Evolutionary conservation across 1,284 basidiomycete species (phyloP), one percentile per base, ranked within the genome.

Genomic region (Heterobasidion irregulare): DNA sequence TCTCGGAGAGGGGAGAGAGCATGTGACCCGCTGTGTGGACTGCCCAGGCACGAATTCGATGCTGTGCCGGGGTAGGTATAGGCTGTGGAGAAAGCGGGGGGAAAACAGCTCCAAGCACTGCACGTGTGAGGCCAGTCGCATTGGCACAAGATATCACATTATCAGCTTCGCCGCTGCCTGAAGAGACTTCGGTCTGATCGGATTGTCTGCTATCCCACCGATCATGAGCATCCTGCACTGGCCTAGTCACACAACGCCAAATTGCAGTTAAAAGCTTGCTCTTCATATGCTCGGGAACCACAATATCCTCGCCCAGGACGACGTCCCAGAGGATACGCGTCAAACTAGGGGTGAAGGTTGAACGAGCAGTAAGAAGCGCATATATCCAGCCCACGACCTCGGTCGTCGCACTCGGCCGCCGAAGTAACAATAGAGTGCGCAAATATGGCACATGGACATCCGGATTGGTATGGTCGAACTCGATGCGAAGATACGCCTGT

Each of bases 321-420:
- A 67, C 41, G 35, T 57, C 58, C 57, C 65, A 68, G 5, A 76
- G 59, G 0, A 69, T 41, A n/a, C 52, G 56, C 32, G 66, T 60
- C 9, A 75, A 16, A 32, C 62, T 52, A 2, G 63, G 57, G 33
- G 68, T 61, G 54, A 56, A 51, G 12, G 54, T 49, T 12, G 55
- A 53, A 32, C 59, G 54, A 5, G 53, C 52, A 6, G 18, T n/a
- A 9, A 68, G 49, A 8, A 67, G 51, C 6, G 53, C 33, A 10
- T 54, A 57, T 10, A 66, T 41, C 46, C 57, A 58, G 0, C 47
- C 38, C 2, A 54, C 43, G 4, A 58, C 57, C 46, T 62, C 59
- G 5, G 54, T 33, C 1, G 57, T 18, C 7, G 58, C 50, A 8
- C 53, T 47, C 8, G 52, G 32, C 9, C 53, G 45, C 8, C 56